Conservation (phyloP, 1,284 basidiomycete species). For the Cryptococcus depauperatus region DNA sequence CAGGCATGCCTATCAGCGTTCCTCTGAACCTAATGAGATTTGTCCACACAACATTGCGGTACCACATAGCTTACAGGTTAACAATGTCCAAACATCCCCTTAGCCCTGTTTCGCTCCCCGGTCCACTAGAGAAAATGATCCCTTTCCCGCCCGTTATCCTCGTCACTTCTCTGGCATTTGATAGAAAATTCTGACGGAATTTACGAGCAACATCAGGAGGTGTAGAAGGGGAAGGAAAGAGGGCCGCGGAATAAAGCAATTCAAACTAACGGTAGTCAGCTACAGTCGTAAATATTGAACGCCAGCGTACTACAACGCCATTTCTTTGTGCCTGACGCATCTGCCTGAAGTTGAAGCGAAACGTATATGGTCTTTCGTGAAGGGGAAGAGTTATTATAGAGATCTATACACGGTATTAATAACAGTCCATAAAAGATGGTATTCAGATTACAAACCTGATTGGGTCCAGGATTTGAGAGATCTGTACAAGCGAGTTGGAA, state of each 20-base stretch:
- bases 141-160: constrained; percentile 41
- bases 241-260: constrained; percentile 38
- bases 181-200: constrained; percentile 42
- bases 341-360: constrained; percentile 39
- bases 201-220: constrained; percentile 22
- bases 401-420: constrained; percentile 20
- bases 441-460: constrained; percentile 29
- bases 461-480: constrained; percentile 39
- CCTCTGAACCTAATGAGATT: constrained; percentile 19
- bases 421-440: not conserved
- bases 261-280: constrained; percentile 33
- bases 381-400: constrained; percentile 44
- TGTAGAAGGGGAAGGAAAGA: constrained; percentile 30
- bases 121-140: constrained; percentile 41
- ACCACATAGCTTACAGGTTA: constrained; percentile 37
- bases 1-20: constrained; percentile 41
- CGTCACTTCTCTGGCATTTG: constrained; percentile 42
- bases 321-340: constrained; percentile 41
- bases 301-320: constrained; percentile 44
- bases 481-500: constrained; percentile 42
- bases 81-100: constrained; percentile 41
- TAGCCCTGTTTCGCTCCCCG: constrained; percentile 23
- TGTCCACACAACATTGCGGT: not conserved
- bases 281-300: not conserved
- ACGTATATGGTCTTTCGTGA: constrained; percentile 40